Evolutionary conservation across 495 filamentous ascomycete genomes (phyloP), one percentile per base, ranked within the genome.

Genomic region (Aspergillus haitiensis): DNA sequence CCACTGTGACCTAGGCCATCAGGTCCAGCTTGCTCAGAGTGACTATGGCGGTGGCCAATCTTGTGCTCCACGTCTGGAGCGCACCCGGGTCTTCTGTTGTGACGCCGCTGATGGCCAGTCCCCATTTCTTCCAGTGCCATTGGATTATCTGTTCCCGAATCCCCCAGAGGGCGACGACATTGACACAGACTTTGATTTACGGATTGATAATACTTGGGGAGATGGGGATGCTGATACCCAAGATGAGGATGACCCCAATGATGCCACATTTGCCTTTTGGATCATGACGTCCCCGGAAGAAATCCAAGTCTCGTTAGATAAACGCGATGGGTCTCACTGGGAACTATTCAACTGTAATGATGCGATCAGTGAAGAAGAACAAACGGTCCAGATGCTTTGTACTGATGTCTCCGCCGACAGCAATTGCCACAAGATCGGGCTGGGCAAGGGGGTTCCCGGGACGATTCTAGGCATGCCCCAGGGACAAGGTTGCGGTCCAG

Each of bases 381-480:
- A 55, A 11, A 52, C 34, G 6, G 56, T 59, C 4, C 36, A 18
- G 6, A 59, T 46, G 57, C 16, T 47, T 12, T 59, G 48, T 35
- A 51, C 35, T 9, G 33, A 42, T 36, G 31, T 27, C 16, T 39
- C 32, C n/a, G 58, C 32, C 10, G 35, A 44, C n/a, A 27, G 15
- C n/a, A 55, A 55, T 15, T 55, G 52, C 33, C 36, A 37, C 9
- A 55, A 55, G 7, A 55, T 55, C 21, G 15, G 45, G 6, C 37
- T 42, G 36, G 50, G 52, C 4, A 39, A 46, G n/a, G 58, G 58
- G 15, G 58, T 45, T 1, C 50, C 52, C 15, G 58, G 58, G n/a
- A 60, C 58, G 2, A 44, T 60, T 18, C 33, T 60, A 2, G 21
- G 55, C 12, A 60, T 60, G 58, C 58, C 58, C 7, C 35, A 44